phyloP scores from a whole-genome alignment of 1,139 yeast species.

The Zygoascus meyerae region DNA sequence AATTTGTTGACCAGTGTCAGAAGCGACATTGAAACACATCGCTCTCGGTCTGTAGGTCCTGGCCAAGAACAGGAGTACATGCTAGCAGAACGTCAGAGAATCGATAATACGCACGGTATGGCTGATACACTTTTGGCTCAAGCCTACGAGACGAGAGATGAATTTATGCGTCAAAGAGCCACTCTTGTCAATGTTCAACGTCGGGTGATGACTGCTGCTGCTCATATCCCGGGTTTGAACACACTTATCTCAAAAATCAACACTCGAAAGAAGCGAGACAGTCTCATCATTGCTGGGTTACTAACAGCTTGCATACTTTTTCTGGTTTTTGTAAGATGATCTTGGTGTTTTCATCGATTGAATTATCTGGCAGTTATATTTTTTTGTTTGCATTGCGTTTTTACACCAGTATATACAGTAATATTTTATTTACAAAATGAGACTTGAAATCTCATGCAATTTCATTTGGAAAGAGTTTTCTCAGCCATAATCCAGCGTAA shows the following conservation, averaged over 20 bases:
- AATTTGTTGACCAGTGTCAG: conserved; percentile 72
- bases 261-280: conserved; percentile 82
- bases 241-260: conserved; percentile 73
- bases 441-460: neutral
- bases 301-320: conserved; percentile 69
- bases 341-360: conserved; percentile 1
- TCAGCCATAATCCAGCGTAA: conserved; percentile 9
- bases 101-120: conserved; percentile 64
- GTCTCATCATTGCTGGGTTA: conserved; percentile 71
- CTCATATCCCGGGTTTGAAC: conserved; percentile 76
- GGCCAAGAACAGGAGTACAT: conserved; percentile 58
- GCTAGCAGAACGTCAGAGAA: conserved; percentile 68
- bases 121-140: conserved; percentile 76
- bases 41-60: conserved; percentile 38
- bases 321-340: conserved; percentile 49
- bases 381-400: neutral
- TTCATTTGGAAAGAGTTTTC: conserved; percentile 3
- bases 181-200: conserved; percentile 59
- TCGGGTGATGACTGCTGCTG: conserved; percentile 54
- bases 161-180: conserved; percentile 65
- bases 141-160: conserved; percentile 88
- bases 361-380: neutral
- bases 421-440: neutral
- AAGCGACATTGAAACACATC: conserved; percentile 63
- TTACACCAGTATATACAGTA: neutral